A percentile compares a stretch with the other conserved stretches of the same genome.
These are phyloP conservation scores for Chytriomyces sp. DNA, from an alignment of 192 early-diverging fungal genomes.

Conservation along the genomic window DNA sequence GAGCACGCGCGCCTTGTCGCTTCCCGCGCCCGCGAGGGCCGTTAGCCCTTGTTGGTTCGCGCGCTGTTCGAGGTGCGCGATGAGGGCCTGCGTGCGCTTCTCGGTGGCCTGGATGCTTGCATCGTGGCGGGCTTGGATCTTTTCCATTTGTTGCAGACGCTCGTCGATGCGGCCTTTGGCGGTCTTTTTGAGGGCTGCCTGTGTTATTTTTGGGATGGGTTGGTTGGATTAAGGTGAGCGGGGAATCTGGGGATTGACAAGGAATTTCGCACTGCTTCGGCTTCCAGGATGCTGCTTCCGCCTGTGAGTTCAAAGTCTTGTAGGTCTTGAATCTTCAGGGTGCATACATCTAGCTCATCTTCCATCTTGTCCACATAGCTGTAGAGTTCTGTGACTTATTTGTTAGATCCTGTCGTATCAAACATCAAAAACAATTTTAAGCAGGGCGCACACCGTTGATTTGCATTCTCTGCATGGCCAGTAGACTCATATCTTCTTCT, in stretches of 20 bases:
- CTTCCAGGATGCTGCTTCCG: not conserved
- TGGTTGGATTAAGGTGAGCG: not conserved
- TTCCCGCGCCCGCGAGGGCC: not conserved
- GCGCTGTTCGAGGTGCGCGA: not conserved
- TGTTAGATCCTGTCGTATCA: too few relatives aligned
- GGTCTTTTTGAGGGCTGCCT: not conserved
- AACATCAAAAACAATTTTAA: not conserved
- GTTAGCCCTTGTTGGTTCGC: conserved; percentile 3
- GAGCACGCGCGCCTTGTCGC: not conserved
- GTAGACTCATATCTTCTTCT: not conserved
- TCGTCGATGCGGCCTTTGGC: not conserved
- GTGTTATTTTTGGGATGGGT: not conserved
- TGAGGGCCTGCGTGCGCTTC: conserved; percentile 2
- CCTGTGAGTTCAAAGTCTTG: conserved; percentile 7
- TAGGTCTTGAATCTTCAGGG: conserved; percentile 3
- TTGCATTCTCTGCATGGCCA: not conserved
- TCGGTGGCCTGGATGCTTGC: conserved; percentile 7
- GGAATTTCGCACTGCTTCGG: not conserved
- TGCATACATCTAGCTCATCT: conserved; percentile 7
- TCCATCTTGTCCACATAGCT: not conserved
- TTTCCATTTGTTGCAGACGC: conserved; percentile 2
- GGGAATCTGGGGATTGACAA: too few relatives aligned
- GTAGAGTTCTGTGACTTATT: not conserved
- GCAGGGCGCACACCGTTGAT: not conserved
- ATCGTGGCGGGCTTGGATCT: conserved; percentile 23